phyloP scores from a whole-genome alignment of 495 filamentous ascomycete genomes.

The Lophiotrema nucula region DNA sequence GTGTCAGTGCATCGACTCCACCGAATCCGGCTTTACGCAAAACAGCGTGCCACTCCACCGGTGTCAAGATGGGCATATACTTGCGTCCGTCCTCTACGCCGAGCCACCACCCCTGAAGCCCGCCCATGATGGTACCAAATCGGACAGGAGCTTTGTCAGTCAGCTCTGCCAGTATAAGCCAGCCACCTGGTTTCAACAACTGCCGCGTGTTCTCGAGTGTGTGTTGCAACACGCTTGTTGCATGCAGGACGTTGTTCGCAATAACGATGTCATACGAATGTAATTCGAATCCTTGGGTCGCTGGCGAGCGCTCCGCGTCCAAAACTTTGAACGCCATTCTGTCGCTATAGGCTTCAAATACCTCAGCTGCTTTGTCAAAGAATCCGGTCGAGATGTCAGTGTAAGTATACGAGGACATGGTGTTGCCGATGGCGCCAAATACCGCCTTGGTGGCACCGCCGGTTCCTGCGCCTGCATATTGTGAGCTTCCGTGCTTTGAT shows the following conservation, averaged over 20 bases:
- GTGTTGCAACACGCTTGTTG: too few species aligned
- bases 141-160: neutral
- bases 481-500: too few species aligned
- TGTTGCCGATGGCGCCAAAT: neutral
- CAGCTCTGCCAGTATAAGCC: neutral
- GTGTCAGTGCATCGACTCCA: neutral
- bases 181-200: neutral
- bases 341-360: constrained; percentile 9
- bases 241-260: constrained; percentile 18
- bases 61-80: neutral
- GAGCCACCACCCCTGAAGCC: neutral
- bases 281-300: constrained; percentile 7
- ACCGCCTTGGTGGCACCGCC: neutral
- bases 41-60: neutral
- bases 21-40: neutral
- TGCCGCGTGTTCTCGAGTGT: too few species aligned
- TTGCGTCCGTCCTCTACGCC: neutral
- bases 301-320: constrained; percentile 1
- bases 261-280: constrained; percentile 21
- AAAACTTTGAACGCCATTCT: constrained; percentile 39
- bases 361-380: neutral
- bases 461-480: constrained; percentile 7
- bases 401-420: constrained; percentile 31
- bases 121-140: neutral
- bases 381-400: constrained; percentile 24